A percentile compares a stretch with the other conserved stretches of the same genome.
These are phyloP conservation scores for Pseudopyrenochaeta lycopersici DNA, from an alignment of 2,329 filamentous ascomycete genomes.

Conservation along the genomic window DNA sequence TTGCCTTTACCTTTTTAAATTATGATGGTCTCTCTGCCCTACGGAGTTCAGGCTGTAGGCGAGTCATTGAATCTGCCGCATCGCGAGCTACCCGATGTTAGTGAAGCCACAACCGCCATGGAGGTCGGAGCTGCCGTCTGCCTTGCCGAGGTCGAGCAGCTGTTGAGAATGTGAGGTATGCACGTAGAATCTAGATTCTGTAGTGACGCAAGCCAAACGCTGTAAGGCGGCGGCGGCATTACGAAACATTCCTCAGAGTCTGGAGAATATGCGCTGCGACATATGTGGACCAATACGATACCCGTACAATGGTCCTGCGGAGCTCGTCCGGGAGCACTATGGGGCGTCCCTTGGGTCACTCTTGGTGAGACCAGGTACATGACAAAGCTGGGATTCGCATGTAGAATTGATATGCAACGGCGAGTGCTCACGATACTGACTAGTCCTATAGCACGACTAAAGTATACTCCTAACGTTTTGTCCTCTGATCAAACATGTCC, in stretches of 20 bases:
- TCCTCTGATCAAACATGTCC: background rate
- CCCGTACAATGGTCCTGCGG: too few relatives aligned
- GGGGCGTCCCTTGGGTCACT: too few relatives aligned
- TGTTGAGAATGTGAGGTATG: background rate
- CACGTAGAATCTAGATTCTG: background rate
- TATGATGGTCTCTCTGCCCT: background rate
- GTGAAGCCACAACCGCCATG: slow-evolving; percentile 1
- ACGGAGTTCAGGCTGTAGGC: background rate
- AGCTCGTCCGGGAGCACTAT: too few relatives aligned
- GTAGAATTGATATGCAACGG: too few relatives aligned
- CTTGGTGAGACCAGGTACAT: too few relatives aligned
- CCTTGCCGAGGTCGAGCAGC: background rate
- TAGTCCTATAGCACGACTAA: background rate
- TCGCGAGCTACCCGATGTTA: background rate
- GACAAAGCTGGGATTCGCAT: too few relatives aligned
- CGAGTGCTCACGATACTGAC: background rate
- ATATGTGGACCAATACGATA: too few relatives aligned
- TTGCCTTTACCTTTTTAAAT: background rate
- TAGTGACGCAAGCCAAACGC: background rate
- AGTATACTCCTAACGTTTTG: background rate
- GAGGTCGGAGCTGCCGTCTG: background rate
- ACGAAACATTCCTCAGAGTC: background rate
- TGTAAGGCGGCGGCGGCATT: background rate
- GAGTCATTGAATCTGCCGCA: background rate
- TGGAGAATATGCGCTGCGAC: too few relatives aligned